These are phyloP conservation scores for Petunia secreta DNA, from an alignment of 257 asterid species.

Conservation along the genomic window DNA sequence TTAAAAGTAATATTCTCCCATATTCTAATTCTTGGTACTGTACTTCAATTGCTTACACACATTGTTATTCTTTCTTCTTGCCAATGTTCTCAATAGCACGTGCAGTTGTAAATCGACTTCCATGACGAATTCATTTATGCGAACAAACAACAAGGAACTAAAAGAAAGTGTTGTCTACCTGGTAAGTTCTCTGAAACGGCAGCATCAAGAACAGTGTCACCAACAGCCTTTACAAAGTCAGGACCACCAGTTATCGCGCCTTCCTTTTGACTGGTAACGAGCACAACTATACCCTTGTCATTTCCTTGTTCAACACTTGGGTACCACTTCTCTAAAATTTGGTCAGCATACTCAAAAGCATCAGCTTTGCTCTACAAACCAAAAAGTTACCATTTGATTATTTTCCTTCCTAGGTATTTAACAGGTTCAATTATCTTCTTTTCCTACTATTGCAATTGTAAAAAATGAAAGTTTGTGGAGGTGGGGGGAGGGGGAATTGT, in stretches of 20 bases:
- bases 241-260: conserved; percentile 99
- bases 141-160: neutral
- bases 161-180: conserved; percentile 41
- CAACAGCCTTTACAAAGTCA: conserved; percentile 82
- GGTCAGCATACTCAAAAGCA: conserved; percentile 98
- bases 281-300: conserved; percentile 93
- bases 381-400: neutral
- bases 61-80: neutral
- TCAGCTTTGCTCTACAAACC: conserved; percentile 89
- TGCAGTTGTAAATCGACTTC: conserved; percentile 5
- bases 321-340: conserved; percentile 87
- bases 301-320: conserved; percentile 84
- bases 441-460: neutral
- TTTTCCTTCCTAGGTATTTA: neutral
- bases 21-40: neutral
- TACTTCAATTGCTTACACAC: neutral
- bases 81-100: neutral
- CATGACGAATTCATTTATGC: neutral
- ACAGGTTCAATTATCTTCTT: neutral
- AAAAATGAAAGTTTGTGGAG: neutral
- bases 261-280: conserved; percentile 95
- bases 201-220: conserved; percentile 90
- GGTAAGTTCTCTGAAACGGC: conserved; percentile 95
- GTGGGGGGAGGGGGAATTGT: neutral
- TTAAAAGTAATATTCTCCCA: neutral